Base-by-base conservation (phyloP, 768 basidiomycete genomes). In the Naganishia kalamii region DNA sequence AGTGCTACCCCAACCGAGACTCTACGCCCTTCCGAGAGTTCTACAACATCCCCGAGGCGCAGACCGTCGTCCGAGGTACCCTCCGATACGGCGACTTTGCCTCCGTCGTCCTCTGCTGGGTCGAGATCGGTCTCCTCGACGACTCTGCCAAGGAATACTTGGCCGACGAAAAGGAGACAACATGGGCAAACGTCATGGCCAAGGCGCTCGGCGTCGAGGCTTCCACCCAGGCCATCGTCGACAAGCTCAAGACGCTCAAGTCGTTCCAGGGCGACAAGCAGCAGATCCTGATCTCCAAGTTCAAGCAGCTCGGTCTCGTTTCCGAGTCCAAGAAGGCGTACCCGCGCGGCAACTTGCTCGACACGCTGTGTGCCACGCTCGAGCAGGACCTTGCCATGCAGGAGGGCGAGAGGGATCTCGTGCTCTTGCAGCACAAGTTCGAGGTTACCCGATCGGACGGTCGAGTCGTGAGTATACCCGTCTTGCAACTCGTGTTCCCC, bases 401-500 rank as follows among this genome's bases (percentile, higher is more conserved):
- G 68, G 80, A 82, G 50, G 90, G 90, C 68, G 92, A 98, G 80
- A 87, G 90, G 12, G 94, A 99, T 78, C 85, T 98, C 67, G 90
- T 99, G 66, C 90, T 98, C 87, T 85, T 99, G 61, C 94, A 97
- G 80, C 94, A 99, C 84, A 94, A 93, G 82, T 98, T 99, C 76
- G 80, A 90, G 71, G 87, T 98, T 40, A 87, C 92, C 75, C 89
- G 88, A 84, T 82, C 84, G 35, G 90, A 97, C 73, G 92, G 94
- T 50, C 83, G 80, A 51, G 81, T 84, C 80, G 87, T 57, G 7
- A 40, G 54, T 57, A 13, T 86, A 66, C 59, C 83, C 71, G 49
- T 37, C 1, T 4, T n/a, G 52, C 62, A 5, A 30, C 37, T 25
- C 23, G 21, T 2, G 35, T n/a, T 1, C 15, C 4, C 2, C 5